These are phyloP conservation scores for Eucalyptus curtisii DNA, from an alignment of 345 rosid species.

Conservation along the genomic window DNA sequence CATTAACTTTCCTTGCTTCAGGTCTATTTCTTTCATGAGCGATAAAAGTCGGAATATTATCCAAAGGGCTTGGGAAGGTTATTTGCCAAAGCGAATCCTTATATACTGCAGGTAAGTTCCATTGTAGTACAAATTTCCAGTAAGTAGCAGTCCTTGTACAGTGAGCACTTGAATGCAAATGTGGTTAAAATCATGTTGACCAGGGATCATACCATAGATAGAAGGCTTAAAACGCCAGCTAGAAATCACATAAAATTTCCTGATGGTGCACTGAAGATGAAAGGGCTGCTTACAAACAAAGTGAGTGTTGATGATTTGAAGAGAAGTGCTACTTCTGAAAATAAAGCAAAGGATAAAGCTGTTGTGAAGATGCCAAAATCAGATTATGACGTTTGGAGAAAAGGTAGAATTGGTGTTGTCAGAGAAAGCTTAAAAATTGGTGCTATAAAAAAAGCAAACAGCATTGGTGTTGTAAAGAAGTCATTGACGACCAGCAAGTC, in stretches of 20 bases:
- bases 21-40: constrained; percentile 7
- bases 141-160: not conserved
- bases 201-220: constrained; percentile 46
- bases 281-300: not conserved
- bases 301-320: not conserved
- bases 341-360: not conserved
- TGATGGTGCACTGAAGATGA: constrained; percentile 6
- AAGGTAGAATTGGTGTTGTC: not conserved
- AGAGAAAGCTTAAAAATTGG: not conserved
- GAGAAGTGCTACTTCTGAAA: constrained; percentile 1
- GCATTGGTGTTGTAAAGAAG: not conserved
- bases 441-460: not conserved
- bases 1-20: constrained; percentile 8
- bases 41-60: not conserved
- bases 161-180: not conserved
- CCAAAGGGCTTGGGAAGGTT: constrained; percentile 48
- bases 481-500: not conserved
- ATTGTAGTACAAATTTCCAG: not conserved
- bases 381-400: not conserved
- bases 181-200: not conserved
- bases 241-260: constrained; percentile 64
- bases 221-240: constrained; percentile 27
- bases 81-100: constrained; percentile 42
- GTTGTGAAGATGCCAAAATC: constrained; percentile 2
- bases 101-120: constrained; percentile 58